Base-by-base conservation (phyloP, 257 asterid genomes). In the Jacaranda copaia region DNA sequence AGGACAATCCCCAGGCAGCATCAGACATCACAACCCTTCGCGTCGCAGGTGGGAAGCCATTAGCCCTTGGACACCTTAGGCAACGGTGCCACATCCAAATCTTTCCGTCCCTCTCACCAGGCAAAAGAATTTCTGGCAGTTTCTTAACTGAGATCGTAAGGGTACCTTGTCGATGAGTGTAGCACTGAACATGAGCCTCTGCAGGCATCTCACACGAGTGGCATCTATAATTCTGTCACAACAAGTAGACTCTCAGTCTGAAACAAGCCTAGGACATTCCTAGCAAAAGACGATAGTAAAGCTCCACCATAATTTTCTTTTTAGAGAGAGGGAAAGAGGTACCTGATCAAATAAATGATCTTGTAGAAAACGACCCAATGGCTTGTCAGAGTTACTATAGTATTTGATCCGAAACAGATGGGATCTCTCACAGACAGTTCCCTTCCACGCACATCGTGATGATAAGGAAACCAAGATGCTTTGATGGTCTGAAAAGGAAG, bases 1-100 rank as follows among this genome's bases (percentile, higher is more conserved):
- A 90, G 82, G 99, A 95, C 84, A 95, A 84, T 46, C 98, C 99
- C 99, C 99, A 91, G 68, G 99, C 99, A 79, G 99, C 99, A 85
- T 92, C 99, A 80, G 99, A 95, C 99, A 95, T 95, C 70, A 93
- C 89, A 75, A 95, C 83, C 83, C 99, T 87, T 83, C 87, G 89
- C 51, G 99, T 93, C 64, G 99, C 98, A 15, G 98, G 98, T 51
- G 98, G 98, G 80, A 95, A 88, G 73, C 99, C 96, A 77, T 88
- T 84, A 59, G 75, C 79, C 70, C 97, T 87, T 38, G 97, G 98
- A 78, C 99, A 94, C 83, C 86, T 89, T 62, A 94, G 83, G 87
- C 99, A 94, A 85, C 99, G 88, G 79, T 92, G 99, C 99, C 99
- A 94, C 99, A 94, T 94, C 99, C 99, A 94, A 81, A 94, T 91